A percentile compares a stretch with the other conserved stretches of the same genome.
These are phyloP conservation scores for Polychytrium aggregatum DNA, from an alignment of 192 early-diverging fungal species.

Conservation along the genomic window DNA sequence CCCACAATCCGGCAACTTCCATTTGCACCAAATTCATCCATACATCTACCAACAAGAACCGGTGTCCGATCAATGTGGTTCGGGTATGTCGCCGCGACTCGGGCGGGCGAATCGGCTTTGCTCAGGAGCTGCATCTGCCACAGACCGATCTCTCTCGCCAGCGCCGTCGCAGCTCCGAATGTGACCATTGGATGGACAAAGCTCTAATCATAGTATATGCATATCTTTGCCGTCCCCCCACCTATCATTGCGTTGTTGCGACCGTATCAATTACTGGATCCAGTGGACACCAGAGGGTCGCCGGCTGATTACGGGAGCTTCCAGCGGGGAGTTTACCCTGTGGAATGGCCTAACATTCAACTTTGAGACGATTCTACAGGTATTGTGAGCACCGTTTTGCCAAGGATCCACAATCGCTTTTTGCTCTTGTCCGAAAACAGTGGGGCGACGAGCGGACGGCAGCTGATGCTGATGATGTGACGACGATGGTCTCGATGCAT, in stretches of 20 bases:
- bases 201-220: not conserved
- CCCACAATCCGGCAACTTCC: conserved; percentile 57
- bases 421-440: no score
- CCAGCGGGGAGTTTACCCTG: conserved; percentile 88
- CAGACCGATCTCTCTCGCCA: no score
- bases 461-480: no score
- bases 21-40: conserved; percentile 81
- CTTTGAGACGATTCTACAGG: conserved; percentile 93
- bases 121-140: no score
- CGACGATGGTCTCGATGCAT: conserved; percentile 1
- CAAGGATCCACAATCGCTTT: no score
- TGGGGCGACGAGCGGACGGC: no score
- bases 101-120: no score
- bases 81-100: conserved; percentile 36
- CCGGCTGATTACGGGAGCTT: conserved; percentile 83
- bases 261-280: not conserved
- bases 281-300: conserved; percentile 96
- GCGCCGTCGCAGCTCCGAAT: no score
- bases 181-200: no score
- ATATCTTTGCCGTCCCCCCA: not conserved
- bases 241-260: not conserved
- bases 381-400: conserved; percentile 8
- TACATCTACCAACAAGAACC: conserved; percentile 85
- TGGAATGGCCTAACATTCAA: conserved; percentile 98
- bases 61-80: conserved; percentile 84